Evolutionary conservation across 257 asterid species (phyloP).

Genomic region (Capsicum baccatum): DNA sequence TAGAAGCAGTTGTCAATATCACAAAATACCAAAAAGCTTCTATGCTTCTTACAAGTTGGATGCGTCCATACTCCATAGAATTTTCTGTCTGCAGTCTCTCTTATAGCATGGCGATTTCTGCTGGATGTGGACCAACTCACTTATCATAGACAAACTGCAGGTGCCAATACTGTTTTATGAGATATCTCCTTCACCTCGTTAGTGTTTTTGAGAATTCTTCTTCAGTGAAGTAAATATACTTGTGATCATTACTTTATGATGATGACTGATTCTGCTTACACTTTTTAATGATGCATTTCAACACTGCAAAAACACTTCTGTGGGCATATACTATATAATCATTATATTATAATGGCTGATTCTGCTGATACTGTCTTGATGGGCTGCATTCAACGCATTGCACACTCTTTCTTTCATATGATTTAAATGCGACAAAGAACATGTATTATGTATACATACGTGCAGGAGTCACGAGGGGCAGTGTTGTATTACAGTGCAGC

Average conservation of each 20-base stretch:
- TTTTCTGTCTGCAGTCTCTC: not conserved
- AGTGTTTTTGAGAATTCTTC: not conserved
- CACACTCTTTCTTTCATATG: not conserved
- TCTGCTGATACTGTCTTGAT: not conserved
- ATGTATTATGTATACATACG: not conserved
- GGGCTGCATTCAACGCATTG: not conserved
- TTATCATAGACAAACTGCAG: not conserved
- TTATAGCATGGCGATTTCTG: not conserved
- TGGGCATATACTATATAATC: not conserved
- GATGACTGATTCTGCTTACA: not conserved
- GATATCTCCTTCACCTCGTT: not conserved
- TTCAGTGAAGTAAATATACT: not conserved
- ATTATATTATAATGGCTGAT: constrained; percentile 2
- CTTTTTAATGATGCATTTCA: constrained; percentile 6
- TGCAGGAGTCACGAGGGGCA: not conserved
- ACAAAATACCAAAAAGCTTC: not conserved
- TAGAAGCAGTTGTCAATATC: not conserved
- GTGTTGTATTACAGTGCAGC: not conserved
- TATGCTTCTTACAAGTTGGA: not conserved
- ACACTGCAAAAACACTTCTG: not conserved
- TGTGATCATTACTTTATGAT: not conserved
- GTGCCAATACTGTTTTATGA: not conserved
- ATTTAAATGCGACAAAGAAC: not conserved
- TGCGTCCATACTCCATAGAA: not conserved
- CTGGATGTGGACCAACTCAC: not conserved